Conservation (phyloP, 345 rosid genomes). For the Kernera saxatilis region DNA sequence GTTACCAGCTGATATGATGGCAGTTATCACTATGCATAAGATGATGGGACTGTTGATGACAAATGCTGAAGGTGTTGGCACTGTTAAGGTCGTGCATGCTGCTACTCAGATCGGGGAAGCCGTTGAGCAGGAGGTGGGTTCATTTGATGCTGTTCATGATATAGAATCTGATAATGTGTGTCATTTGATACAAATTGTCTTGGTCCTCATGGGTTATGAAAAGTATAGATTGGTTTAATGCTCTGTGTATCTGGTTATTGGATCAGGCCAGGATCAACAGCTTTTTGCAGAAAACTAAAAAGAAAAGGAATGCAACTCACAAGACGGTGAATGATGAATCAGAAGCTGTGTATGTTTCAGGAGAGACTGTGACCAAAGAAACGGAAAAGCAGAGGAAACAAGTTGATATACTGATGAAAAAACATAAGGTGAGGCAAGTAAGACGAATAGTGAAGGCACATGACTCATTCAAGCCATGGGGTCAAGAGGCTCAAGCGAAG, state of each 20-base stretch:
- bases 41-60: conserved; percentile 84
- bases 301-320: conserved; percentile 32
- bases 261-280: conserved; percentile 66
- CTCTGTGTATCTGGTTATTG: conserved; percentile 2
- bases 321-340: conserved; percentile 29
- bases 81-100: conserved; percentile 67
- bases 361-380: conserved; percentile 35
- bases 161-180: background rate
- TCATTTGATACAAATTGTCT: background rate
- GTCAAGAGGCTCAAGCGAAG: conserved; percentile 86
- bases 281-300: conserved; percentile 70
- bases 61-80: conserved; percentile 48
- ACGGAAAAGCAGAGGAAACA: conserved; percentile 55
- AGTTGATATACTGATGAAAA: conserved; percentile 54
- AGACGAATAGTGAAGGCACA: conserved; percentile 52
- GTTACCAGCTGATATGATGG: conserved; percentile 85
- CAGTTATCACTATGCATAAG: conserved; percentile 91
- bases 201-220: too few species aligned
- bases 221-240: conserved; percentile 17
- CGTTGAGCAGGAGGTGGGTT: conserved; percentile 80
- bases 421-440: conserved; percentile 57
- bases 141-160: background rate
- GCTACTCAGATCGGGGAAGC: conserved; percentile 87
- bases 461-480: conserved; percentile 72
- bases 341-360: conserved; percentile 34